A percentile compares a stretch with the other conserved stretches of the same genome.
Conservation (phyloP, 768 basidiomycete genomes). For the Lentinula detonsa region DNA sequence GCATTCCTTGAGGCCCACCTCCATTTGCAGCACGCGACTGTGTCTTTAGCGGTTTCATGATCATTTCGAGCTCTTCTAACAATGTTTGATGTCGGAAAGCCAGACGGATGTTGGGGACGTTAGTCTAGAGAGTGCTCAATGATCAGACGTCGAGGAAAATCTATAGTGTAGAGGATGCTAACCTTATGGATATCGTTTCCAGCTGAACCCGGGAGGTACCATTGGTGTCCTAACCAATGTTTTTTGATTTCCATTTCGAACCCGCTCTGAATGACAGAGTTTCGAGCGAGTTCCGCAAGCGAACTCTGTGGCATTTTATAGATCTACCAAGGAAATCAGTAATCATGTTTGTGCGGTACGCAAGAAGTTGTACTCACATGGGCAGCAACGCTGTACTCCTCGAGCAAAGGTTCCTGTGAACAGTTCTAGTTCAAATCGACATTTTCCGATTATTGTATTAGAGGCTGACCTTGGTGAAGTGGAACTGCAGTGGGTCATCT, state of each 20-base stretch:
- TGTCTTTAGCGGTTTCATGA: constrained; percentile 22
- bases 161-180: constrained; percentile 8
- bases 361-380: constrained; percentile 50
- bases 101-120: constrained; percentile 88
- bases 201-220: constrained; percentile 88
- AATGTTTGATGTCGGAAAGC: constrained; percentile 91
- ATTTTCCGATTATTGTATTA: not conserved
- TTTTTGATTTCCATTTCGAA: constrained; percentile 99
- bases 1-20: not conserved
- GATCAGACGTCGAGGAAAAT: not conserved
- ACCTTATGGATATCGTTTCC: constrained; percentile 98
- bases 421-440: not conserved
- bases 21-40: not conserved
- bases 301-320: constrained; percentile 95
- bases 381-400: constrained; percentile 97
- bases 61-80: constrained; percentile 76
- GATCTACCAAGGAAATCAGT: constrained; percentile 47
- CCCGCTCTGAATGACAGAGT: constrained; percentile 93
- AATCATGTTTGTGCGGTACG: not conserved
- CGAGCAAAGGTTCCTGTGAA: constrained; percentile 80
- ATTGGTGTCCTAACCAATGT: constrained; percentile 89
- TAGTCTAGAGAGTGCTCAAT: constrained; percentile 54
- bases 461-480: constrained; percentile 82
- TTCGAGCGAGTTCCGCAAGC: constrained; percentile 94
- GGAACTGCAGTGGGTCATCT: constrained; percentile 94